These are phyloP conservation scores for Manihot esculenta DNA, from an alignment of 441 rosid genomes.

Conservation along the genomic window DNA sequence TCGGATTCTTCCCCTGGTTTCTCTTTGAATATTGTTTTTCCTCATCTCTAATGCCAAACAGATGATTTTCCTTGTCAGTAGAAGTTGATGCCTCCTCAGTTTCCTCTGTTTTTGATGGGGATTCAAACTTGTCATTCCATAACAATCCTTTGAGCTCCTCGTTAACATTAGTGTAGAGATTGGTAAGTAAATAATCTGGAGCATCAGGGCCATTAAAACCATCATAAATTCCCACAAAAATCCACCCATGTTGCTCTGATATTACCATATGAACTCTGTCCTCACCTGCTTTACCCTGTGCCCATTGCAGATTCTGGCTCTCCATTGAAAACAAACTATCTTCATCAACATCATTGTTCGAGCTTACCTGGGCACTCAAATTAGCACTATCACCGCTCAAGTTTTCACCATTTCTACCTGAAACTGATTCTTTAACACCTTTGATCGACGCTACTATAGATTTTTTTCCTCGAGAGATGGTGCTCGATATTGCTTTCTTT, in stretches of 20 bases:
- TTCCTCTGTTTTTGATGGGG: constrained; percentile 14
- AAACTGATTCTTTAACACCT: constrained; percentile 49
- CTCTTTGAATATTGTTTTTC: constrained; percentile 11
- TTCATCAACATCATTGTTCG: constrained; percentile 38
- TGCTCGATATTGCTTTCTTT: constrained; percentile 35
- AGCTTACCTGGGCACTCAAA: constrained; percentile 39
- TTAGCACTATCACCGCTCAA: constrained; percentile 23
- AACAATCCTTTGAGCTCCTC: constrained; percentile 44
- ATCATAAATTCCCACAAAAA: constrained; percentile 50
- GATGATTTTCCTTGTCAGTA: constrained; percentile 20
- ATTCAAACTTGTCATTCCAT: constrained; percentile 38
- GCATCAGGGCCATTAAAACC: constrained; percentile 59
- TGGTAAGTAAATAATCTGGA: constrained; percentile 43
- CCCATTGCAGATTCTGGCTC: constrained; percentile 48
- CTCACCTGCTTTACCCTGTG: constrained; percentile 61
- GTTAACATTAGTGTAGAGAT: constrained; percentile 38
- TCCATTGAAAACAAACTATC: constrained; percentile 38
- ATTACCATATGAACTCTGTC: constrained; percentile 51
- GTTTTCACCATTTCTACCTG: constrained; percentile 27
- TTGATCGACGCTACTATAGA: constrained; percentile 53
- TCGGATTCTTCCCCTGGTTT: constrained; percentile 23
- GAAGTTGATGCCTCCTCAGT: constrained; percentile 18
- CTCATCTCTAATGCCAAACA: background rate
- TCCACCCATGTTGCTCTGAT: constrained; percentile 49
- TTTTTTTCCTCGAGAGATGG: constrained; percentile 47